These are phyloP conservation scores for Corymbia maculata DNA, from an alignment of 345 rosid species.

Conservation along the genomic window DNA sequence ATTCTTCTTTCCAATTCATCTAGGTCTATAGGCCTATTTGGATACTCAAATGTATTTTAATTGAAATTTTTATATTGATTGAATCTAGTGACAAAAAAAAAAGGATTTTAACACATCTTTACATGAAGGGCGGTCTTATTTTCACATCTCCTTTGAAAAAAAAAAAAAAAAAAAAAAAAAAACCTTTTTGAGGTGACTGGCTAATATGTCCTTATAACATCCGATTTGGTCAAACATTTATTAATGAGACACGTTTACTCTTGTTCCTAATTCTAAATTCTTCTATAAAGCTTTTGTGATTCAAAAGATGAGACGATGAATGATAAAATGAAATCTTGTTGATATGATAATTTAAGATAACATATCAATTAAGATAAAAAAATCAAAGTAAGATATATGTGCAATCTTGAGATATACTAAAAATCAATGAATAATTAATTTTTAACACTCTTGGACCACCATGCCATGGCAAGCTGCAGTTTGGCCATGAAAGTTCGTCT, in stretches of 20 bases:
- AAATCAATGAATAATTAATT: not conserved
- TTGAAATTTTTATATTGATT: too few species aligned
- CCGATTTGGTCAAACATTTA: not conserved
- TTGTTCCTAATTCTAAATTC: not conserved
- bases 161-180: too few species aligned
- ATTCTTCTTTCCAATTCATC: not conserved
- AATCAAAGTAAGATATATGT: not conserved
- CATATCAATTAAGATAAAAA: too few species aligned
- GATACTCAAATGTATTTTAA: not conserved
- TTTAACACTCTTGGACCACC: not conserved
- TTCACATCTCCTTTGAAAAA: not conserved
- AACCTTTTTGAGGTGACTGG: not conserved
- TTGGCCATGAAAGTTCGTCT: not conserved
- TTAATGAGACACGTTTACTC: not conserved
- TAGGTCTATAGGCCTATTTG: not conserved
- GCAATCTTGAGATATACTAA: too few species aligned
- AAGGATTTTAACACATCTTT: too few species aligned
- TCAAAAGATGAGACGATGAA: not conserved
- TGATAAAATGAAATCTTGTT: not conserved
- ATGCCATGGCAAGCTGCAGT: accelerated
- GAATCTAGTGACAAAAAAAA: not conserved
- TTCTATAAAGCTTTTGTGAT: not conserved
- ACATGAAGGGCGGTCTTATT: not conserved
- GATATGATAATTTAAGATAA: too few species aligned
- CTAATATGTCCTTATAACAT: not conserved